Base-by-base conservation (phyloP, 352 stramenopile genomes). In the Halophytophthora batemanensis region DNA sequence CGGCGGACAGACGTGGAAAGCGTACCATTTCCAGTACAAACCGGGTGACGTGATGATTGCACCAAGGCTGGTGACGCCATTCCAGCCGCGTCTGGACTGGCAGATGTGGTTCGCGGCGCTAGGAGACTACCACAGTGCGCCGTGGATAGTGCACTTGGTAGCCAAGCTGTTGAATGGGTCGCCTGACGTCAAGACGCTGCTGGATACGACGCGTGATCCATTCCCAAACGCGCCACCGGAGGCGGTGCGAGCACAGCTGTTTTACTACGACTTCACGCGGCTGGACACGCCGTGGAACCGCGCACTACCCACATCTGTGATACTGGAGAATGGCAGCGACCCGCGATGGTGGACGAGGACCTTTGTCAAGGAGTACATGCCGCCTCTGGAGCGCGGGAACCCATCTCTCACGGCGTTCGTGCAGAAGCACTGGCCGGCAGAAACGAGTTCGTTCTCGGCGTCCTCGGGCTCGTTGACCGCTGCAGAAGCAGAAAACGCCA, bases 81-180 rank as follows among this genome's bases (percentile, higher is more conserved):
- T 82, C 36, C 68, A 82, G 15, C 87, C 89, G 15, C 73, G 90
- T 42, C 64, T 98, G 33, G 90, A 97, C 47, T 97, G 90, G 89
- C 84, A 95, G 59, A 94, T 97, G 87, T 97, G 88, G 85, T 97
- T 97, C 63, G 92, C 87, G 7, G 87, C 90, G 0, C 55, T 97
- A 2, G 75, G 75, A 0, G 70, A 68, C 29, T 93, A 95, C 53
- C 71, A 95, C 22, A 53, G 86, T 19, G 77, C 89, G 17, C 80
- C 86, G 28, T 97, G 90, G 90, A 58, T 96, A 6, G 65, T 98
- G 19, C 74, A 92, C 33, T 71, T 97, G 21, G 64, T 93, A 2
- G 47, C 89, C 46, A 96, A 95, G 46, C 40, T 97, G 0, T 63
- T 97, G 0, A 35, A 70, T 23, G 82, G 74, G 10, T 90, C 76